Evolutionary conservation across 192 early-diverging fungal species (phyloP).

Genomic region (Pecoramyces ruminantium): DNA sequence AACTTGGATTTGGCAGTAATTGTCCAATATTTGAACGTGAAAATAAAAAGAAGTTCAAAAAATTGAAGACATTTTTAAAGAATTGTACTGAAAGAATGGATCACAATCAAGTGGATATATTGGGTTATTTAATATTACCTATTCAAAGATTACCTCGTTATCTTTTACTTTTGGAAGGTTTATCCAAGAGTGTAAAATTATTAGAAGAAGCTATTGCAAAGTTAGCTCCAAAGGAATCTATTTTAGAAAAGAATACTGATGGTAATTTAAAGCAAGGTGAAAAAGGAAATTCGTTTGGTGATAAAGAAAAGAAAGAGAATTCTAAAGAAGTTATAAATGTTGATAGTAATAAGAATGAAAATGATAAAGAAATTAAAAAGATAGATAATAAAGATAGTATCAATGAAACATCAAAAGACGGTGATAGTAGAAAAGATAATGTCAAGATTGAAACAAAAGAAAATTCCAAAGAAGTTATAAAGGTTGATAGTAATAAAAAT

Average conservation of each 20-base stretch:
- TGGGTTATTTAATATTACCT: not conserved
- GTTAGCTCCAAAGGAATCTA: not conserved
- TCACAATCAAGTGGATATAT: not conserved
- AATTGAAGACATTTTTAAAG: not conserved
- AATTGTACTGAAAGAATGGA: not conserved
- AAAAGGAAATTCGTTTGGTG: no score
- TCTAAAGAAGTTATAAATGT: no score
- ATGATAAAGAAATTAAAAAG: no score
- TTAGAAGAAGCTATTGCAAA: not conserved
- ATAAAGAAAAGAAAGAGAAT: no score
- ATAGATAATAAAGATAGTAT: no score
- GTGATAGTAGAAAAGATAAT: no score
- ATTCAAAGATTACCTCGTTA: not conserved
- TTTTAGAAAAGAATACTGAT: not conserved
- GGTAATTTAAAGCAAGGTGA: no score
- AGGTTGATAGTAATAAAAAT: no score
- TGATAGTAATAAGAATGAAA: no score
- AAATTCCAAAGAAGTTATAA: no score
- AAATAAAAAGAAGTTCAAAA: not conserved
- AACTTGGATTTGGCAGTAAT: not conserved
- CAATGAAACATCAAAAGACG: no score
- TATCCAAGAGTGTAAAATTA: not conserved
- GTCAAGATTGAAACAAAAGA: no score
- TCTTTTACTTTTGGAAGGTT: not conserved
- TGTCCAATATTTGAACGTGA: not conserved